These are phyloP conservation scores for Aspergillus sp. DNA, from an alignment of 2,329 filamentous ascomycete species.

Conservation along the genomic window DNA sequence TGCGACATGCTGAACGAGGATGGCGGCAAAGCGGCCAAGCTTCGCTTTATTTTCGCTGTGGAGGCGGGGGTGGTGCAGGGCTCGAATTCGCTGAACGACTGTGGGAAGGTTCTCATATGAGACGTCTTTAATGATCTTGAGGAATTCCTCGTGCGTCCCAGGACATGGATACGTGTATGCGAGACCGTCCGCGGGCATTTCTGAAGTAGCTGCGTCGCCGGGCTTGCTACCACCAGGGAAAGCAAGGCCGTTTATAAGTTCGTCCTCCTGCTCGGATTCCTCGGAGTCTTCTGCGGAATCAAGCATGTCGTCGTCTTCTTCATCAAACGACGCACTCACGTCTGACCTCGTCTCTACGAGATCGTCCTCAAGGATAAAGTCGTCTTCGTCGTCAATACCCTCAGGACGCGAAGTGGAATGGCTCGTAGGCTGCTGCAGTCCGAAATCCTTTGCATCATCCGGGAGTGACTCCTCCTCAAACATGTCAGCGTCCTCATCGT, in stretches of 20 bases:
- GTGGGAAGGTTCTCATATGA: constrained; percentile 70
- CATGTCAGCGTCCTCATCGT: constrained; percentile 45
- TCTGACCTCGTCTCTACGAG: constrained; percentile 80
- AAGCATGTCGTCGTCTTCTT: constrained; percentile 59
- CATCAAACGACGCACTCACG: constrained; percentile 46
- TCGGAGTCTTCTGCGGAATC: constrained; percentile 59
- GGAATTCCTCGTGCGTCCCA: constrained; percentile 73
- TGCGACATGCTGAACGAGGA: constrained; percentile 60
- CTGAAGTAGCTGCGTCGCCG: constrained; percentile 34
- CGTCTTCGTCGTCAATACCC: constrained; percentile 89
- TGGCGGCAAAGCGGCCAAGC: constrained; percentile 60
- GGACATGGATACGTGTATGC: constrained; percentile 89
- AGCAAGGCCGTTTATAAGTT: constrained; percentile 73
- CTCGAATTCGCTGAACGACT: constrained; percentile 85
- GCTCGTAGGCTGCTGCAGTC: constrained; percentile 58
- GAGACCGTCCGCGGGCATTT: constrained; percentile 57
- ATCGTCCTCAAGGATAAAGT: constrained; percentile 89
- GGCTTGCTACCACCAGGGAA: constrained; percentile 32
- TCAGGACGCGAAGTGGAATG: constrained; percentile 49
- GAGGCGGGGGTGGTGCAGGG: constrained; percentile 88
- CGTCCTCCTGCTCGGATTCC: constrained; percentile 63
- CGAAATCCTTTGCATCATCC: constrained; percentile 66
- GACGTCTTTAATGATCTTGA: constrained; percentile 66
- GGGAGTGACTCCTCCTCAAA: constrained; percentile 52
- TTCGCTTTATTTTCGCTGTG: constrained; percentile 83